Conservation (phyloP, 2,329 filamentous ascomycete genomes). For the Xylaria sp. region DNA sequence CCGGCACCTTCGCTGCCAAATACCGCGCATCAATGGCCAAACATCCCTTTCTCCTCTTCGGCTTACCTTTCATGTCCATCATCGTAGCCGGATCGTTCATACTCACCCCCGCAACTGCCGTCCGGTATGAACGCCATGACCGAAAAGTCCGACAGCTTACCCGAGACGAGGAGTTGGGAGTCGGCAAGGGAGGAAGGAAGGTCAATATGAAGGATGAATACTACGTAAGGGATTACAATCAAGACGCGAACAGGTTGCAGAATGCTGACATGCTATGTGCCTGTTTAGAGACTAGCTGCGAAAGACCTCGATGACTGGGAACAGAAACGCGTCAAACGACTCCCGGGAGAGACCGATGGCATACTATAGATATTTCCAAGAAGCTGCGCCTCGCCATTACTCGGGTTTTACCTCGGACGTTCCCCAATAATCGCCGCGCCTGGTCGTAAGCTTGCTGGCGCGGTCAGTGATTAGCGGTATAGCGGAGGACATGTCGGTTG, state of each 20-base stretch:
- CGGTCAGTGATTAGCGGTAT: background rate
- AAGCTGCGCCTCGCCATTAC: background rate
- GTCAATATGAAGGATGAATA: slow-evolving; percentile 88
- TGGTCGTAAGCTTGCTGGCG: background rate
- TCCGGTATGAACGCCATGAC: slow-evolving; percentile 94
- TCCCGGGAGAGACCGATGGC: slow-evolving; percentile 91
- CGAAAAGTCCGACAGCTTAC: slow-evolving; percentile 86
- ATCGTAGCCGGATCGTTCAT: slow-evolving; percentile 95
- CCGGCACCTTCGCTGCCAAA: slow-evolving; percentile 74
- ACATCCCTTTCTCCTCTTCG: slow-evolving; percentile 92
- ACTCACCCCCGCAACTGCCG: slow-evolving; percentile 90
- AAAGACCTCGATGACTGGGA: slow-evolving; percentile 98
- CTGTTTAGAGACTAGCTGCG: slow-evolving; percentile 75
- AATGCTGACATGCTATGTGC: slow-evolving; percentile 33
- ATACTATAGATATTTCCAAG: slow-evolving; percentile 64
- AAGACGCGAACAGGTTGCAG: background rate
- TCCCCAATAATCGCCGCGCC: background rate
- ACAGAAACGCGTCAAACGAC: slow-evolving; percentile 90
- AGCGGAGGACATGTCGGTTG: background rate
- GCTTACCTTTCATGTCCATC: slow-evolving; percentile 88
- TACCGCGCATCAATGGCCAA: slow-evolving; percentile 81
- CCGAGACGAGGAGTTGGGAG: slow-evolving; percentile 85
- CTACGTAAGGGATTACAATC: slow-evolving; percentile 70
- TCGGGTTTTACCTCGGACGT: background rate
- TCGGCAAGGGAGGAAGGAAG: slow-evolving; percentile 76